phyloP scores from a whole-genome alignment of 2,329 filamentous ascomycete genomes.

The Aureobasidium melanogenum region DNA sequence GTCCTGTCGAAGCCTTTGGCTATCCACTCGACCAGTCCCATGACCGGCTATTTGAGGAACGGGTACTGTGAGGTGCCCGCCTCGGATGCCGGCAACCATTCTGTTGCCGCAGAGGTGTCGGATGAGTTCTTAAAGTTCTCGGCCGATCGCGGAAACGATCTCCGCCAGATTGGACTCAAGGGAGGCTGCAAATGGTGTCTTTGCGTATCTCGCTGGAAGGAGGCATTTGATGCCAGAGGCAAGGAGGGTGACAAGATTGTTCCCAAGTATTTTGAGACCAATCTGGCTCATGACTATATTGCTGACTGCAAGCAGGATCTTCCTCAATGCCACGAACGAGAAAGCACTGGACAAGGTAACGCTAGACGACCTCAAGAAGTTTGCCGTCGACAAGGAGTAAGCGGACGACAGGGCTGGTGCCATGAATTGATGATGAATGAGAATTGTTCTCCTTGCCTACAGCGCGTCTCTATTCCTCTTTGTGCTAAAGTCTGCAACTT shows the following conservation, averaged over 20 bases:
- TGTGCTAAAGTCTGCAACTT: background rate
- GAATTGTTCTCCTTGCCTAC: background rate
- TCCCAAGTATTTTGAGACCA: slow-evolving; percentile 26
- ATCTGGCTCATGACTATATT: slow-evolving; percentile 12
- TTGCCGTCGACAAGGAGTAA: slow-evolving; percentile 35
- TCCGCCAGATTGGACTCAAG: slow-evolving; percentile 45
- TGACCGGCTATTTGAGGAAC: slow-evolving; percentile 53
- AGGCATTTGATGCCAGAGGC: slow-evolving; percentile 48
- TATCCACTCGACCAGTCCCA: slow-evolving; percentile 48
- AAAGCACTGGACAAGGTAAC: slow-evolving; percentile 40
- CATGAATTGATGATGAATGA: background rate
- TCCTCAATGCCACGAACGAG: slow-evolving; percentile 44
- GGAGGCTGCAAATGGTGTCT: slow-evolving; percentile 56
- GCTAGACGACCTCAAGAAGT: slow-evolving; percentile 42
- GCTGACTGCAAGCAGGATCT: slow-evolving; percentile 29
- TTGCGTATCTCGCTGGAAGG: slow-evolving; percentile 45
- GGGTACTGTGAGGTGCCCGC: slow-evolving; percentile 51
- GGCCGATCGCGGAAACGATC: slow-evolving; percentile 50
- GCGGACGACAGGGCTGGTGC: background rate
- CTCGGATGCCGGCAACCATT: slow-evolving; percentile 51
- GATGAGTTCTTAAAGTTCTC: slow-evolving; percentile 55
- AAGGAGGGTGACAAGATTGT: slow-evolving; percentile 38
- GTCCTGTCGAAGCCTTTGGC: slow-evolving; percentile 52
- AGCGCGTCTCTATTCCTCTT: background rate
- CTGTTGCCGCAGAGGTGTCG: slow-evolving; percentile 49